Evolutionary conservation across 1,139 yeast genomes (phyloP).

Genomic region (Pneumocystis wakefieldiae): DNA sequence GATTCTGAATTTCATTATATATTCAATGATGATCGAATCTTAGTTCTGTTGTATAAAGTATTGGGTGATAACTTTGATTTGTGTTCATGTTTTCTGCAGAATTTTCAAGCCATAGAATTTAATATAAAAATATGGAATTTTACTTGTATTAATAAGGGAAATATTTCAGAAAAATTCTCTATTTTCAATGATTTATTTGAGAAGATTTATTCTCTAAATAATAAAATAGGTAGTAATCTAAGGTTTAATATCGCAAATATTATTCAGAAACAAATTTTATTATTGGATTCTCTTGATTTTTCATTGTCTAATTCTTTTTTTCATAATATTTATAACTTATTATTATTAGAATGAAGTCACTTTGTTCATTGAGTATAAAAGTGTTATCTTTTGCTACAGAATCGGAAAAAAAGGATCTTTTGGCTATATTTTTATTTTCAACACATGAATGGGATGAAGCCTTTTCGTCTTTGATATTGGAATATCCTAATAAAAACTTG

Average conservation of each 20-base stretch:
- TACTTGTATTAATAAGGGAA: background rate
- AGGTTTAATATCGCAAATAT: background rate
- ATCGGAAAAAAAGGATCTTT: background rate
- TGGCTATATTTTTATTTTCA: background rate
- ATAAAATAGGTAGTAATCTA: background rate
- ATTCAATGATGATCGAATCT: background rate
- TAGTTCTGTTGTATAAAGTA: background rate
- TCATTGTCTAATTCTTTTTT: background rate
- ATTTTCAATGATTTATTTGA: background rate
- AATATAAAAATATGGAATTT: background rate
- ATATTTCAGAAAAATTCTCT: background rate
- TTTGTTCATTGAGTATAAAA: background rate
- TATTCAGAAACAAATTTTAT: background rate
- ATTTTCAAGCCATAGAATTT: background rate
- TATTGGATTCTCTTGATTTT: background rate
- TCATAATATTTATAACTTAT: background rate
- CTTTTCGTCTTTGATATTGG: background rate
- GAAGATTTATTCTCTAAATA: background rate
- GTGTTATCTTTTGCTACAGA: background rate
- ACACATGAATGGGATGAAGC: background rate
- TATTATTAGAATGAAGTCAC: background rate
- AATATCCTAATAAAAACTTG: background rate
- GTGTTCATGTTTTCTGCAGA: background rate
- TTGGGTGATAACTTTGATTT: background rate
- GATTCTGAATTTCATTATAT: background rate